phyloP scores from a whole-genome alignment of 2,329 filamentous ascomycete species.

The Blumeria hordei region DNA sequence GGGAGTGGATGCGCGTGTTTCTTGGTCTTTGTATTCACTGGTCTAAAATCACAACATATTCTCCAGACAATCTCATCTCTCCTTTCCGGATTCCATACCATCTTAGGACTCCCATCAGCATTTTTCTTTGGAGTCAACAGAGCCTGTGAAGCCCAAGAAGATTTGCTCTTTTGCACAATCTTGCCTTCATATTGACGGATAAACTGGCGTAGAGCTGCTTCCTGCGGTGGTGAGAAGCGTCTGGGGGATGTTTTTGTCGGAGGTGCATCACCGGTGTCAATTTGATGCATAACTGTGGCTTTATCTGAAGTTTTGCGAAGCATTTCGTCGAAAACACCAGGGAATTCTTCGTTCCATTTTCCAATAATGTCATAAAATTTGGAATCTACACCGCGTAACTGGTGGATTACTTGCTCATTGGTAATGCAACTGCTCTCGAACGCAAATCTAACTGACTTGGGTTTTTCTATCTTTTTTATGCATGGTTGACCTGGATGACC shows the following conservation, averaged over 20 bases:
- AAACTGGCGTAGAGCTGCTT: neutral
- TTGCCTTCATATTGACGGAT: neutral
- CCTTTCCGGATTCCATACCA: neutral
- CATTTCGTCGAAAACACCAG: neutral
- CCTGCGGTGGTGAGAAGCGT: neutral
- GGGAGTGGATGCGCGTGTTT: neutral
- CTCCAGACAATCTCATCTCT: neutral
- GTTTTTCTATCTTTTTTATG: neutral
- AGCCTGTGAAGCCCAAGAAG: neutral
- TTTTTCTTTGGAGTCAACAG: neutral
- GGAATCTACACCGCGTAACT: neutral
- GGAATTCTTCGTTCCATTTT: neutral
- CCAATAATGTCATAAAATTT: neutral
- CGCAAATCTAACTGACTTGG: neutral
- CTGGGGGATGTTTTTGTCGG: neutral
- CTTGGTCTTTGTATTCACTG: neutral
- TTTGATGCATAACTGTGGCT: neutral
- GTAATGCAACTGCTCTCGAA: neutral
- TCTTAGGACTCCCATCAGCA: neutral
- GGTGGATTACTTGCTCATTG: neutral
- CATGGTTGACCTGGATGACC: neutral
- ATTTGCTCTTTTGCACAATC: neutral
- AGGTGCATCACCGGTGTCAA: neutral
- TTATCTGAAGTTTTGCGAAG: neutral
- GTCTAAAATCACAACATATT: neutral